Evolutionary conservation across 257 asterid genomes (phyloP).

Genomic region (Solanum gandarillasii): DNA sequence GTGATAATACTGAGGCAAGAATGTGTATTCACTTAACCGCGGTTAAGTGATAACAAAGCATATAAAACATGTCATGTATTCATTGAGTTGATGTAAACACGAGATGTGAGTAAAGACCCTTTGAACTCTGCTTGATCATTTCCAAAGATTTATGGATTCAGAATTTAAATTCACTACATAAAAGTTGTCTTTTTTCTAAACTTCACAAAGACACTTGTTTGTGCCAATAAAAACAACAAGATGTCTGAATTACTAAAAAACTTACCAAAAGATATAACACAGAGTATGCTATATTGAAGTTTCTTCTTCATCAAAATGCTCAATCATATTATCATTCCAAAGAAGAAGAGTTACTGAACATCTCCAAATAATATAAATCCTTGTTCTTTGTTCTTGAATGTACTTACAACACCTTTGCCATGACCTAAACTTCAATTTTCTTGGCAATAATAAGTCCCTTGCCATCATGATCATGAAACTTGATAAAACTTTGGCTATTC

Average conservation of each 20-base stretch:
- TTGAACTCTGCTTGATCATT: not conserved
- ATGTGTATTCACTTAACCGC: not conserved
- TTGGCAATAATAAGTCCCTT: conserved; percentile 8
- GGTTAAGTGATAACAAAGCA: not conserved
- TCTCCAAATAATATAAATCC: conserved; percentile 74
- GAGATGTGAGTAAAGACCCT: not conserved
- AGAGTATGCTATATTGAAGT: not conserved
- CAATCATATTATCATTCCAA: conserved; percentile 26
- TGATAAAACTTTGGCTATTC: not conserved
- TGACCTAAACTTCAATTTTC: conserved; percentile 21
- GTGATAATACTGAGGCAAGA: not conserved
- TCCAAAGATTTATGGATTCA: not conserved
- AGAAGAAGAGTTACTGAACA: conserved; percentile 55
- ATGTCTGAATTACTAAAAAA: not conserved
- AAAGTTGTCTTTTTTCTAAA: not conserved
- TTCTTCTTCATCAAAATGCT: conserved; percentile 1
- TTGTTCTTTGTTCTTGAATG: conserved; percentile 69
- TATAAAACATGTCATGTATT: not conserved
- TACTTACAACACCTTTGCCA: conserved; percentile 52
- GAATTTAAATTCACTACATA: not conserved
- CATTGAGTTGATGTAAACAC: not conserved
- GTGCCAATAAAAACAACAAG: not conserved
- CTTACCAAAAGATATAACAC: not conserved
- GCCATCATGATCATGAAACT: conserved; percentile 32
- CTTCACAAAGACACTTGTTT: not conserved